Evolutionary conservation across 2,329 filamentous ascomycete genomes (phyloP).

Genomic region (Alternaria sp.): DNA sequence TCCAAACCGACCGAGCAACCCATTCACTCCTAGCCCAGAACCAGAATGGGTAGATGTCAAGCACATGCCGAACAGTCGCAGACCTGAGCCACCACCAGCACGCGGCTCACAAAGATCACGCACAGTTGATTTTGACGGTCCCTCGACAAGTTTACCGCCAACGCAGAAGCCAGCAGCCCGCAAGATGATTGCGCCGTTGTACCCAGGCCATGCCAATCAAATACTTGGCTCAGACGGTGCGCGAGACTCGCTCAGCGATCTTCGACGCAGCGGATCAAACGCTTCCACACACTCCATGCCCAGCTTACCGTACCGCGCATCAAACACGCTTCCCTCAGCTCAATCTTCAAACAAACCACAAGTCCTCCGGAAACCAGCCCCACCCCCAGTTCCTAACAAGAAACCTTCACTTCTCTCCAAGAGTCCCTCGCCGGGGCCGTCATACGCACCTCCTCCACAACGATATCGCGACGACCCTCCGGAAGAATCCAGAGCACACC

Average conservation of each 20-base stretch:
- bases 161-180: constrained; percentile 32
- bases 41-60: constrained; percentile 78
- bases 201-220: constrained; percentile 31
- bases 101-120: constrained; percentile 41
- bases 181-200: constrained; percentile 45
- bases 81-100: constrained; percentile 44
- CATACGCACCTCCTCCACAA: constrained; percentile 20
- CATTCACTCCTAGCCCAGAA: constrained; percentile 77
- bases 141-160: constrained; percentile 30
- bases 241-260: constrained; percentile 25
- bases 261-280: constrained; percentile 33
- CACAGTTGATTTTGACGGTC: constrained; percentile 42
- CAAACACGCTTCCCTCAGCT: constrained; percentile 13
- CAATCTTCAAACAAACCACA: constrained; percentile 26
- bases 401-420: constrained; percentile 41
- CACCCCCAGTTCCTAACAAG: constrained; percentile 45
- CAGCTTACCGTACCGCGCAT: constrained; percentile 24
- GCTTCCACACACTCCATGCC: constrained; percentile 46
- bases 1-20: constrained; percentile 78
- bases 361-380: constrained; percentile 45
- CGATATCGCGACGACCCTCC: constrained; percentile 36
- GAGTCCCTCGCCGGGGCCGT: constrained; percentile 12
- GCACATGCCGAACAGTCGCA: constrained; percentile 25
- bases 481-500: constrained; percentile 20
- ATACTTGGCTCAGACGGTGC: constrained; percentile 33